Conservation (phyloP, 2,329 filamentous ascomycete species). For the Anthostomella pinea region DNA sequence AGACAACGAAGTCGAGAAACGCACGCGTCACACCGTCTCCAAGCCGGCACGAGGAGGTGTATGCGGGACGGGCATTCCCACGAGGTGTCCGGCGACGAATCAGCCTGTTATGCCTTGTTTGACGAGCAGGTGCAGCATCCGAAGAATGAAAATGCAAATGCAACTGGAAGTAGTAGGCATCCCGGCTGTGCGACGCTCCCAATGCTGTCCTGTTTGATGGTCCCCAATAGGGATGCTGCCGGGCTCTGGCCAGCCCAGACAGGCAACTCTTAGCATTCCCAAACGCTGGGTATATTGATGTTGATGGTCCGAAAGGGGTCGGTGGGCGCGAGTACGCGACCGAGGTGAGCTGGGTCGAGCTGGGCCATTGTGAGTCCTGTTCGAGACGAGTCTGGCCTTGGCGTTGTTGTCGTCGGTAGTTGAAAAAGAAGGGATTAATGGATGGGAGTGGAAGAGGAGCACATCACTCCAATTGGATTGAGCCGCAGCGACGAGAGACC, state of each 20-base stretch:
- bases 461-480: too few species aligned
- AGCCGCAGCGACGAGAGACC: too few species aligned
- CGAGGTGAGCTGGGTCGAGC: too few species aligned
- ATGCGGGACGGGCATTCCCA: background rate
- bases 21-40: constrained; percentile 2
- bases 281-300: too few species aligned
- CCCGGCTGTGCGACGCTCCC: background rate
- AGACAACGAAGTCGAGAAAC: constrained; percentile 2
- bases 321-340: too few species aligned
- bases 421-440: too few species aligned
- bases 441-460: too few species aligned
- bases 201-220: background rate
- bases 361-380: too few species aligned
- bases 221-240: background rate
- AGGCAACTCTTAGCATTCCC: too few species aligned
- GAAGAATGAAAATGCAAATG: constrained; percentile 10
- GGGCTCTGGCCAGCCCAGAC: background rate
- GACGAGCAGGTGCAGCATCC: constrained; percentile 18
- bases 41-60: background rate
- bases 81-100: background rate
- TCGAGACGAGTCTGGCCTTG: too few species aligned
- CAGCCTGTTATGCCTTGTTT: background rate
- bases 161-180: background rate
- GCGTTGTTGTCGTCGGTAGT: too few species aligned
- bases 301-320: too few species aligned